Base-by-base conservation (phyloP, 495 filamentous ascomycete species). In the Penicillium coffeae region DNA sequence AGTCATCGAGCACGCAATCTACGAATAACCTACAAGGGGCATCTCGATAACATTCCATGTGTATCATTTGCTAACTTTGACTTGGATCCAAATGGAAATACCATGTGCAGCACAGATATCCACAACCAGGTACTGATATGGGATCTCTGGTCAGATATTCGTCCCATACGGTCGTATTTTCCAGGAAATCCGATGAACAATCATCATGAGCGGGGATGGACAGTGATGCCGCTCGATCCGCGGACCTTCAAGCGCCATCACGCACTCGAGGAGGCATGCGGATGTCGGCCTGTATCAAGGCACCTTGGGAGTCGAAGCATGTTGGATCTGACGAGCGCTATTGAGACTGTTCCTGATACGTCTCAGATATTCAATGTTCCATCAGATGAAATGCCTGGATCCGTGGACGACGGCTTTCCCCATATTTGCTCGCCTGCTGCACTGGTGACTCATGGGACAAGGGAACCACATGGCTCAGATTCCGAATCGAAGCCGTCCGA, bases 71-170 rank as follows among this genome's bases (percentile, higher is more conserved):
- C 77, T 45, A 83, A 84, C 60, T 76, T 79, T 32, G 79, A 79
- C 41, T 58, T 75, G 22, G 83, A 89, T 54, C 66, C 75, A 8
- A 65, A 78, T 10, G 90, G 87, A 1, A 66, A 77, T 8, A 88
- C 82, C 74, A 73, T 97, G 34, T 74, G 85, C 14, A 90, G 86
- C 16, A 82, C 82, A 9, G 87, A 90, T 52, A 90, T 96, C 36
- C 55, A 70, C 14, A 89, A 88, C 16, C 69, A 63, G 15, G 71
- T 83, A 1, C 74, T 82, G 44, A 47, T 90, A 2, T 86, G 90
- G 77, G 75, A 85, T 41, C 73, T 91, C 14, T 87, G 82, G 79
- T 61, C 70, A 4, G 46, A 53, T 16, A 46, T 70, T 4, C 50
- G 37, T 10, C 69, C 71, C 3, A 47, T 60, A 27, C 58, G 59